phyloP scores from a whole-genome alignment of 2,329 filamentous ascomycete genomes.

The Rasamsonia emersonii region DNA sequence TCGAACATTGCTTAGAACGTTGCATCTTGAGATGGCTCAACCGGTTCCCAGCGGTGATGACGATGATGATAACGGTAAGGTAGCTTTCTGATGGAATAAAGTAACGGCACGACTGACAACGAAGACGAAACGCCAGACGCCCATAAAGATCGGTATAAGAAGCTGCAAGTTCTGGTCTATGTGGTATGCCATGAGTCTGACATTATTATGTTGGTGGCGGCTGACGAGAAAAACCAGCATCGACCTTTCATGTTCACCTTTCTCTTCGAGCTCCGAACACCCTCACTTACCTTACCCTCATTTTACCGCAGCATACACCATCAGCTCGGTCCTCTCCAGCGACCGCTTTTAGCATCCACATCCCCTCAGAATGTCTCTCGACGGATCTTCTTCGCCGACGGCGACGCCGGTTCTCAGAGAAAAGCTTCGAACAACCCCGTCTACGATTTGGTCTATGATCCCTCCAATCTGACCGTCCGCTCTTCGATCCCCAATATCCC shows the following conservation, averaged over 20 bases:
- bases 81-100: neutral
- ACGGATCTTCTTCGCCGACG: slow-evolving; percentile 26
- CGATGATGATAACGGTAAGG: slow-evolving; percentile 13
- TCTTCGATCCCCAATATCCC: slow-evolving; percentile 58
- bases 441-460: slow-evolving; percentile 55
- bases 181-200: slow-evolving; percentile 21
- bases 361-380: slow-evolving; percentile 33
- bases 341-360: slow-evolving; percentile 37
- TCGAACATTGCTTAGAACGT: slow-evolving; percentile 26
- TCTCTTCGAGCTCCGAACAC: slow-evolving; percentile 37
- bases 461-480: slow-evolving; percentile 48
- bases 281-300: slow-evolving; percentile 30
- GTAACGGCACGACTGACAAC: slow-evolving; percentile 1
- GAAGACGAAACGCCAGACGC: slow-evolving; percentile 2
- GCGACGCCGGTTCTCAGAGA: slow-evolving; percentile 23
- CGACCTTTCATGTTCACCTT: slow-evolving; percentile 46
- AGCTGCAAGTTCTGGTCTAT: slow-evolving; percentile 34
- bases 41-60: slow-evolving; percentile 6
- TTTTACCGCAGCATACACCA: slow-evolving; percentile 43
- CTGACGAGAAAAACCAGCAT: too few species aligned
- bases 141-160: slow-evolving; percentile 9
- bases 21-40: slow-evolving; percentile 24
- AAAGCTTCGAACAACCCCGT: slow-evolving; percentile 35
- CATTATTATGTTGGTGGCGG: too few species aligned
- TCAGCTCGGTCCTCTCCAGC: slow-evolving; percentile 41